Base-by-base conservation (phyloP, 306 rosid genomes). In the Vigna reflexopilosa region DNA sequence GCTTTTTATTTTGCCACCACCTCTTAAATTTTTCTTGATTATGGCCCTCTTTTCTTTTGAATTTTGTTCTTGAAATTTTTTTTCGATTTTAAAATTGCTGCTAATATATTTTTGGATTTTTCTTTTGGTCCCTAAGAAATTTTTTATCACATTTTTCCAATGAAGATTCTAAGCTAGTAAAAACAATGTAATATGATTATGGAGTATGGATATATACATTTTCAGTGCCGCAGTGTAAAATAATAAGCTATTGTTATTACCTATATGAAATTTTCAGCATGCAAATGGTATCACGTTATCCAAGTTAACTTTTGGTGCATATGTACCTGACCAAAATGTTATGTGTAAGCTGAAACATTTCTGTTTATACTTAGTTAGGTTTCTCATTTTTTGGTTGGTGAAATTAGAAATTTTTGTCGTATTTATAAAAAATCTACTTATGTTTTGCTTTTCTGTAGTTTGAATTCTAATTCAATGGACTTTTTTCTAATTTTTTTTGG, bases 331-430 rank as follows among this genome's bases (percentile, higher is more conserved):
- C 56, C 8, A 59, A 58, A 67, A 24, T n/a, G 15, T 58, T 16
- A 30, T 30, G 4, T 42, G 51, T 59, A 48, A 50, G 48, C 24
- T 78, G 74, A 62, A 30, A 47, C 38, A 24, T 51, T 83, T 61
- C 49, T 16, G 67, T 63, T n/a, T 40, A 40, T 42, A 42, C 48
- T 19, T 74, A 30, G 55, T 68, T 42, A 52, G 66, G 72, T 74
- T 74, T 78, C n/a, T 48, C 76, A 49, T 57, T 19, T 59, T 48
- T 77, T n/a, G 32, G 61, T 13, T 77, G 70, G 61, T 38, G 73
- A 42, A 78, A 48, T 77, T 67, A 19, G 62, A 58, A 67, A 51
- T 13, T 14, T 73, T 26, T 30, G 26, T 45, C 57, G 7, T 32
- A 58, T 30, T 11, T 66, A 36, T 36, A 30, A 15, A 63, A 14